These are phyloP conservation scores for Saprolegnia diclina DNA, from an alignment of 352 stramenopile genomes.

Conservation along the genomic window DNA sequence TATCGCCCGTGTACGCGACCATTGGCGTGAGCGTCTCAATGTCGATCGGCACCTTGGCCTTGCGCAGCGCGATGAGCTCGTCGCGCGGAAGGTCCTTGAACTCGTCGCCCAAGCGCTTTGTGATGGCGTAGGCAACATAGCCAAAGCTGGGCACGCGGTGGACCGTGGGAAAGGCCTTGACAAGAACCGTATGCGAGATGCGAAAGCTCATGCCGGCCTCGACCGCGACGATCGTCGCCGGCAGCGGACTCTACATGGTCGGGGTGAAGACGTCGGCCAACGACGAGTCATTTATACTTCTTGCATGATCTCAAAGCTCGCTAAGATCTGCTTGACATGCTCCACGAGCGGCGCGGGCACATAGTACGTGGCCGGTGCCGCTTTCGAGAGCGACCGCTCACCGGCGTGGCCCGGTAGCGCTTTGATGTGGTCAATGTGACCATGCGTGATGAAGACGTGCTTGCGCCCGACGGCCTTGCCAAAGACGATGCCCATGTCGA, in stretches of 20 bases:
- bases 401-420: slow-evolving; percentile 56
- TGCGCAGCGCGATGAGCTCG: slow-evolving; percentile 46
- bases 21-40: slow-evolving; percentile 35
- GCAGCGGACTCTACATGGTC: slow-evolving; percentile 36
- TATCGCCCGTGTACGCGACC: slow-evolving; percentile 83
- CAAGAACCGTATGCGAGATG: slow-evolving; percentile 49
- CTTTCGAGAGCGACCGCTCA: slow-evolving; percentile 43
- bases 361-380: slow-evolving; percentile 65
- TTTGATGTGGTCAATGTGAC: slow-evolving; percentile 78
- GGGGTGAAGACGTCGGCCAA: background rate
- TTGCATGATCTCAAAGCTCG: slow-evolving; percentile 54
- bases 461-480: slow-evolving; percentile 46
- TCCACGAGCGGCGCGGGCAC: slow-evolving; percentile 45
- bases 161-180: slow-evolving; percentile 57
- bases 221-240: slow-evolving; percentile 44
- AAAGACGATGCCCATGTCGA: slow-evolving; percentile 63
- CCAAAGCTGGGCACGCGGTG: slow-evolving; percentile 74
- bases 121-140: slow-evolving; percentile 65
- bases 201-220: slow-evolving; percentile 48
- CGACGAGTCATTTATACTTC: slow-evolving; percentile 26
- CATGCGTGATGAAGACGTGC: slow-evolving; percentile 84
- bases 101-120: slow-evolving; percentile 45
- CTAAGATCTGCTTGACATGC: slow-evolving; percentile 50
- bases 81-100: slow-evolving; percentile 35
- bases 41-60: slow-evolving; percentile 45